A percentile compares a stretch with the other conserved stretches of the same genome.
phyloP scores from a whole-genome alignment of 1,139 yeast genomes.

The Yamadazyma epiphylla region DNA sequence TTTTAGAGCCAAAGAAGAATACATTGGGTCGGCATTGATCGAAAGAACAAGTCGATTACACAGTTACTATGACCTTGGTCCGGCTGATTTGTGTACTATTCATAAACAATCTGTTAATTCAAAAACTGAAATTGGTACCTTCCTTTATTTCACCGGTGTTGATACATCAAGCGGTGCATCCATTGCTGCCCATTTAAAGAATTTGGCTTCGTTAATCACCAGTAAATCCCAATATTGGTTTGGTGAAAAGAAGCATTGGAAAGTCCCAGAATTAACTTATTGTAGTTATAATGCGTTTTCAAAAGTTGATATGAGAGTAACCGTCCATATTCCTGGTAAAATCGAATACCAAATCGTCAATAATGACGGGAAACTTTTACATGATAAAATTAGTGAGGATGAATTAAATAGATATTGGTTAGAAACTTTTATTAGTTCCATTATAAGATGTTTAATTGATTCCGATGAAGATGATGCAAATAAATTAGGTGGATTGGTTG shows the following conservation, averaged over 20 bases:
- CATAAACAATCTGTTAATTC: slow-evolving; percentile 45
- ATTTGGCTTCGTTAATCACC: slow-evolving; percentile 69
- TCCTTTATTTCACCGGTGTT: slow-evolving; percentile 54
- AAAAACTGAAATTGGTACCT: slow-evolving; percentile 47
- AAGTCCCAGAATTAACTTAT: slow-evolving; percentile 62
- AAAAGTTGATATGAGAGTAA: slow-evolving; percentile 65
- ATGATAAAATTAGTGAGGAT: slow-evolving; percentile 31
- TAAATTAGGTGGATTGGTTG: slow-evolving; percentile 50
- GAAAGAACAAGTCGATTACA: slow-evolving; percentile 52
- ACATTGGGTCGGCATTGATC: slow-evolving; percentile 45
- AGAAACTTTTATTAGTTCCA: slow-evolving; percentile 67
- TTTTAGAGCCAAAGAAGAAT: slow-evolving; percentile 43
- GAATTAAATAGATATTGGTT: slow-evolving; percentile 48
- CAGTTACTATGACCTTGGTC: slow-evolving; percentile 61
- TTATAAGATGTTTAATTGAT: slow-evolving; percentile 64
- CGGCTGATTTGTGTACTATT: slow-evolving; percentile 84
- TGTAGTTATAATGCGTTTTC: slow-evolving; percentile 55
- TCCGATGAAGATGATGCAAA: slow-evolving; percentile 62
- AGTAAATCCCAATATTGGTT: slow-evolving; percentile 55
- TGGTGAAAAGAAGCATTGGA: slow-evolving; percentile 69
- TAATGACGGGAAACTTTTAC: slow-evolving; percentile 41
- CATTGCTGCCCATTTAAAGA: slow-evolving; percentile 69
- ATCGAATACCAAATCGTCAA: slow-evolving; percentile 45
- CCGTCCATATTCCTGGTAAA: slow-evolving; percentile 65
- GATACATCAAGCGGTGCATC: slow-evolving; percentile 57